Percentiles rank a stretch among this genome's conserved stretches.
These are phyloP conservation scores for Metarhizium robertsii DNA, from an alignment of 2,329 filamentous ascomycete species.

Conservation along the genomic window DNA sequence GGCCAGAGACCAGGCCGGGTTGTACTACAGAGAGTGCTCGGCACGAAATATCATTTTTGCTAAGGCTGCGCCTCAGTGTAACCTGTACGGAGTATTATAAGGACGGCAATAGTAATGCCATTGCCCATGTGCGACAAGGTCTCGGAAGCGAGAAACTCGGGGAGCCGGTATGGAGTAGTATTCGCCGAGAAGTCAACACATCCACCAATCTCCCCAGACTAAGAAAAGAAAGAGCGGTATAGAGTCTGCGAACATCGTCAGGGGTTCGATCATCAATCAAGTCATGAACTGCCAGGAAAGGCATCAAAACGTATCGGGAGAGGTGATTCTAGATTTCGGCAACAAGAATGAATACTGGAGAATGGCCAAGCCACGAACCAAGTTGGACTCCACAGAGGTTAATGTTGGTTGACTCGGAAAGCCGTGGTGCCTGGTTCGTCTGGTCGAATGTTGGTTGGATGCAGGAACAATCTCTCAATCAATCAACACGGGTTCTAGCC, in stretches of 20 bases:
- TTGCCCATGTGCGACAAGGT: not conserved
- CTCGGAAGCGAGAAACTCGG: not conserved
- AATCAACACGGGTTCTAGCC: slow-evolving; percentile 10
- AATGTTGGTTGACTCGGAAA: not conserved
- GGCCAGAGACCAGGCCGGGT: not conserved
- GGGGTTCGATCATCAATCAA: not conserved
- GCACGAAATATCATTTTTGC: too few relatives aligned
- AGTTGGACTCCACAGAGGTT: not conserved
- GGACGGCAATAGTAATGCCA: not conserved
- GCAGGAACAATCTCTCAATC: slow-evolving; percentile 21
- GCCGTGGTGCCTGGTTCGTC: not conserved
- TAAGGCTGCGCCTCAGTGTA: too few relatives aligned
- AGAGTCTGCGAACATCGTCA: not conserved
- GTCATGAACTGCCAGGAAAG: not conserved
- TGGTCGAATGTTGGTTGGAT: slow-evolving; percentile 4
- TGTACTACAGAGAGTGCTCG: not conserved
- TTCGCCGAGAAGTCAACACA: not conserved
- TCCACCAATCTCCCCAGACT: not conserved
- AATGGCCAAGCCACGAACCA: not conserved
- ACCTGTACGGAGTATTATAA: too few relatives aligned
- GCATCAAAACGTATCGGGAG: not conserved
- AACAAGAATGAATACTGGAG: not conserved
- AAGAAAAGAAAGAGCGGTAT: not conserved
- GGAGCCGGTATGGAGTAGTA: not conserved
- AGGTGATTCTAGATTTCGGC: not conserved